These are phyloP conservation scores for Aspergillus mulundensis DNA, from an alignment of 495 filamentous ascomycete genomes.

Conservation along the genomic window DNA sequence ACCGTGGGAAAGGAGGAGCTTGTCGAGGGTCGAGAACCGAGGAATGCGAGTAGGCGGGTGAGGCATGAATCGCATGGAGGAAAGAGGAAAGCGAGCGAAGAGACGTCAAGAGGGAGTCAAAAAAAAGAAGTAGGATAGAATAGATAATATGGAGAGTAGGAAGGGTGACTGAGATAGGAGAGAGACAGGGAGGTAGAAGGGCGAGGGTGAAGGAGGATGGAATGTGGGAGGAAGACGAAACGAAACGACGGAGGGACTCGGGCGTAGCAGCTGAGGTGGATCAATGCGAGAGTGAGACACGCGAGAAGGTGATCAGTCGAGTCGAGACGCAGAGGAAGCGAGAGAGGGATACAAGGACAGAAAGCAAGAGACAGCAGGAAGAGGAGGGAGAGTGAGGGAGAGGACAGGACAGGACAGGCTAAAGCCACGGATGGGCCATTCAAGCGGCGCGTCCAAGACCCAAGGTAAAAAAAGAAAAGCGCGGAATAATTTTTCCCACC, in stretches of 20 bases:
- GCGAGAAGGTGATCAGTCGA: slow-evolving; percentile 19
- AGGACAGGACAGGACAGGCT: slow-evolving; percentile 13
- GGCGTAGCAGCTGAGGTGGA: slow-evolving; percentile 1
- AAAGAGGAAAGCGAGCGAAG: slow-evolving; percentile 24
- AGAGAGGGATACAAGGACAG: slow-evolving; percentile 16
- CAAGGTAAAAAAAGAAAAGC: slow-evolving; percentile 32
- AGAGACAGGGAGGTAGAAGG: slow-evolving; percentile 20
- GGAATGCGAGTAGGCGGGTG: slow-evolving; percentile 26
- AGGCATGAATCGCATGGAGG: slow-evolving; percentile 36
- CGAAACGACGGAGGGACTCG: slow-evolving; percentile 1
- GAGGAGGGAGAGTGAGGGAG: slow-evolving; percentile 17
- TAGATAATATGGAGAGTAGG: slow-evolving; percentile 29
- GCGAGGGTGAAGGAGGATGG: slow-evolving; percentile 26
- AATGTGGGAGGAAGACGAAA: slow-evolving; percentile 14
- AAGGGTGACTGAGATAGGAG: slow-evolving; percentile 27
- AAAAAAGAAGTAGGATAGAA: slow-evolving; percentile 26
- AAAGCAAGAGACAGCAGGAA: slow-evolving; percentile 15
- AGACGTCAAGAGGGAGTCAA: slow-evolving; percentile 15
- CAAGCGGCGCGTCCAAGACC: slow-evolving; percentile 28
- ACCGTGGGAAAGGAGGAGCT: slow-evolving; percentile 22
- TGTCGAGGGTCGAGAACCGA: slow-evolving; percentile 22
- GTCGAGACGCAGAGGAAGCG: slow-evolving; percentile 20
- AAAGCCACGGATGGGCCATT: slow-evolving; percentile 28
- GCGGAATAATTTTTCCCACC: slow-evolving; percentile 28
- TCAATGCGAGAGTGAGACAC: slow-evolving; percentile 17